Conservation (phyloP, 306 rosid genomes). For the Pyrus bretschneideri region DNA sequence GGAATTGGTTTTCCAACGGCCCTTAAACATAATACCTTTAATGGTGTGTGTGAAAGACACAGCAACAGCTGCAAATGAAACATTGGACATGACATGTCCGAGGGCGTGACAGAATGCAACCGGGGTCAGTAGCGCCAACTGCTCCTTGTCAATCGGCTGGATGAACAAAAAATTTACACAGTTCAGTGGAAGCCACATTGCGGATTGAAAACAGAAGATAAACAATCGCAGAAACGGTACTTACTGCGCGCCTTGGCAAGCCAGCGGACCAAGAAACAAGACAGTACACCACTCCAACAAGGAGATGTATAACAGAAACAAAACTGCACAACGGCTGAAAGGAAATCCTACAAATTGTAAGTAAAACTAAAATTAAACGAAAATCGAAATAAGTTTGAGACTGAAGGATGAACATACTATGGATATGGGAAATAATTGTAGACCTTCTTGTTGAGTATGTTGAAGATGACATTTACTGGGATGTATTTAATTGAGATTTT, state of each 20-base stretch:
- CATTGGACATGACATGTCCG: no score
- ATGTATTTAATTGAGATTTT: no score
- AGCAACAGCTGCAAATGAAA: no score
- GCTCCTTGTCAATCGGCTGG: no score
- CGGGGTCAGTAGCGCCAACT: no score
- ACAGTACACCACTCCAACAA: slow-evolving; percentile 89
- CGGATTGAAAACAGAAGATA: no score
- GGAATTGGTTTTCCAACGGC: background rate
- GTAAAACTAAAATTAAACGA: background rate
- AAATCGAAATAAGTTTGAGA: background rate
- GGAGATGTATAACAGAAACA: slow-evolving; percentile 80
- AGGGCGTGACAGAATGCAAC: no score
- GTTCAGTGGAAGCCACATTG: no score
- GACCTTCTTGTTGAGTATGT: slow-evolving; percentile 92
- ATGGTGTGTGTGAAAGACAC: slow-evolving; percentile 80
- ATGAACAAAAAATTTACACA: no score
- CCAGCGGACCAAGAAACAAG: background rate
- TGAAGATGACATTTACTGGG: slow-evolving; percentile 91
- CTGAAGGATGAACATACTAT: slow-evolving; percentile 40
- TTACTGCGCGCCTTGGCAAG: no score
- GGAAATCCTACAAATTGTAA: background rate
- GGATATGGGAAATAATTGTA: slow-evolving; percentile 96
- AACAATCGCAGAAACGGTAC: no score
- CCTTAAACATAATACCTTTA: slow-evolving; percentile 43
- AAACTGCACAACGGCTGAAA: slow-evolving; percentile 43